Evolutionary conservation across 225 moss, liverwort and hornwort genomes (phyloP), one percentile per base, ranked within the genome.

Genomic region (Antitrichia curtipendula): DNA sequence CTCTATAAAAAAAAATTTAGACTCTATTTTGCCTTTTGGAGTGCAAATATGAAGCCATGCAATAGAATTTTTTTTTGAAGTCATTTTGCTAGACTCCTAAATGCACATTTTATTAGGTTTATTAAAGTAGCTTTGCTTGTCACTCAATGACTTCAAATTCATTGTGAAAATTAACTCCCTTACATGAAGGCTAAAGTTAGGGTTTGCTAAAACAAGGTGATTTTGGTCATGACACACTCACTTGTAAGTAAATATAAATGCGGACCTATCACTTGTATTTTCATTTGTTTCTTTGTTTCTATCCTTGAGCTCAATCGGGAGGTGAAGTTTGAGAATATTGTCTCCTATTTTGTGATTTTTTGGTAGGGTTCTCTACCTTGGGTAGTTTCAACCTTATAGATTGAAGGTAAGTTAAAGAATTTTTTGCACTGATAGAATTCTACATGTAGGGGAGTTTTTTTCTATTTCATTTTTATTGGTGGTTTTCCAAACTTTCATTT

Each of bases 231-330:
- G 2, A 68, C 0, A 4, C 24, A 4, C 1, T 69, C 24, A 40
- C 19, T 69, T 69, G 40, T 23, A 1, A 68, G 0, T 23, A 22
- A 38, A 2, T 38, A 2, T 40, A n/a, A 66, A n/a, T 0, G 12
- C 21, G n/a, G n/a, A n/a, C 12, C 0, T 6, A 2, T n/a, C 7
- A n/a, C 13, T 17, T 4, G 11, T 0, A 1, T 69, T 47, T 34
- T 50, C 0, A 3, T 75, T 40, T n/a, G 24, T 40, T 40, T 69
- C 8, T 23, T 40, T 1, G 3, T 34, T 52, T 75, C 31, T 22
- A 50, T 1, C 34, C 3, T 31, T 34, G 34, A 75, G 13, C 13
- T 32, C 13, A 22, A 34, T 34, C 0, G 1, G 8, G 8, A 50
- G 21, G 49, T 10, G 29, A 49, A 49, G 7, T 13, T 50, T 34